Evolutionary conservation across 768 basidiomycete genomes (phyloP).

Genomic region (Calocera cornea): DNA sequence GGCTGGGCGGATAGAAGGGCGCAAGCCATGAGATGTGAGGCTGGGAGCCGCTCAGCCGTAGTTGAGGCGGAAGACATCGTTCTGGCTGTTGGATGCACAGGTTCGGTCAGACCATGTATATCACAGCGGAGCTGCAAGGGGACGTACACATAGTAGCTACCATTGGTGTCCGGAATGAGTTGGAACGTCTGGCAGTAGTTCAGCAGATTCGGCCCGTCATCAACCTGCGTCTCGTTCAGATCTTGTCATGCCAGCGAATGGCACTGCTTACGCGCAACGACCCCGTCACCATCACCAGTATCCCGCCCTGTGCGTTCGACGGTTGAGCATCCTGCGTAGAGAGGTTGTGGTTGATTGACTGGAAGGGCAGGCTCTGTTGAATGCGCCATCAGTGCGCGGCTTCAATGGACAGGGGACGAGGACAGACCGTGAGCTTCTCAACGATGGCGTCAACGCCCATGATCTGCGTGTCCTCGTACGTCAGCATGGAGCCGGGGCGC

Average conservation of each 20-base stretch:
- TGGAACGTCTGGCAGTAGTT: slow-evolving; percentile 92
- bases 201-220: slow-evolving; percentile 64
- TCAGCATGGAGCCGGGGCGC: slow-evolving; percentile 73
- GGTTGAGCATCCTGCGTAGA: slow-evolving; percentile 82
- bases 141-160: slow-evolving; percentile 73
- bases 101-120: not conserved
- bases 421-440: slow-evolving; percentile 58
- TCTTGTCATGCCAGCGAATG: not conserved
- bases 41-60: slow-evolving; percentile 34
- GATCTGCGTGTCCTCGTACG: slow-evolving; percentile 54
- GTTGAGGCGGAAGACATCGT: slow-evolving; percentile 90
- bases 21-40: not conserved
- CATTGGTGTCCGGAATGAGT: slow-evolving; percentile 59
- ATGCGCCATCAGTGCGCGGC: not conserved
- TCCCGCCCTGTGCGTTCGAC: slow-evolving; percentile 43
- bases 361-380: slow-evolving; percentile 63
- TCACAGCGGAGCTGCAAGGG: not conserved
- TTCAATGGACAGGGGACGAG: not conserved
- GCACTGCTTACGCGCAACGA: slow-evolving; percentile 45
- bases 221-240: slow-evolving; percentile 40
- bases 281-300: slow-evolving; percentile 84
- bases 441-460: slow-evolving; percentile 43
- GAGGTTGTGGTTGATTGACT: slow-evolving; percentile 64
- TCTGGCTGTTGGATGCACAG: slow-evolving; percentile 36
- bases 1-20: not conserved